Evolutionary conservation across 306 rosid genomes (phyloP).

Genomic region (Fragaria iinumae): DNA sequence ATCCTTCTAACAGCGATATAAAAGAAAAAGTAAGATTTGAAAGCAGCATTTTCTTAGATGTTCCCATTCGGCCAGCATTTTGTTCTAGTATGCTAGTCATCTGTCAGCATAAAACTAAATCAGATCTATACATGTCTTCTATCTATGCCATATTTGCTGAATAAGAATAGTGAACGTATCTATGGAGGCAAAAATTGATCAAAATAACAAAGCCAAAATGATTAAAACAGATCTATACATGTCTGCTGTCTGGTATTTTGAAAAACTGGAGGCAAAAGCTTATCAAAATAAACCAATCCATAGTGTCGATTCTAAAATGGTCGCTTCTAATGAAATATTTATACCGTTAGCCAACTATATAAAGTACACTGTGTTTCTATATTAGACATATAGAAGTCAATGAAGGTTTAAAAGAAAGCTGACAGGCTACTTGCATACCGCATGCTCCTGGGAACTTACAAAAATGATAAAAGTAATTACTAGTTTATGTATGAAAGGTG

Average conservation of each 20-base stretch:
- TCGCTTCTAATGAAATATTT: background rate
- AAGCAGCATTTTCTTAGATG: background rate
- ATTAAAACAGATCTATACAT: background rate
- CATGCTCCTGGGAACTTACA: background rate
- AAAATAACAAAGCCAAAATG: background rate
- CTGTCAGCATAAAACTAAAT: background rate
- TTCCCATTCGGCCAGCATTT: background rate
- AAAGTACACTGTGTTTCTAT: background rate
- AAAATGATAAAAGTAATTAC: background rate
- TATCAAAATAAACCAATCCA: background rate
- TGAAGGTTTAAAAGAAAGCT: background rate
- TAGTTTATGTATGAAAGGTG: conserved; percentile 13
- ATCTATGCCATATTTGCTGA: background rate
- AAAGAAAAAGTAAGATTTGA: background rate
- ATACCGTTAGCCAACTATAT: background rate
- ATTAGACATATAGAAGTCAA: background rate
- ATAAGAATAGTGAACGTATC: background rate
- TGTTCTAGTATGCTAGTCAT: background rate
- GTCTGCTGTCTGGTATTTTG: background rate
- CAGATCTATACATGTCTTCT: background rate
- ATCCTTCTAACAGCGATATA: background rate
- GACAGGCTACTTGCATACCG: background rate
- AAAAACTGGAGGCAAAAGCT: background rate
- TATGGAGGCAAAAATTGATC: background rate
- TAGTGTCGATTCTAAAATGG: background rate